Conservation (phyloP, 768 basidiomycete genomes). For the Leccinum subtestaceum region DNA sequence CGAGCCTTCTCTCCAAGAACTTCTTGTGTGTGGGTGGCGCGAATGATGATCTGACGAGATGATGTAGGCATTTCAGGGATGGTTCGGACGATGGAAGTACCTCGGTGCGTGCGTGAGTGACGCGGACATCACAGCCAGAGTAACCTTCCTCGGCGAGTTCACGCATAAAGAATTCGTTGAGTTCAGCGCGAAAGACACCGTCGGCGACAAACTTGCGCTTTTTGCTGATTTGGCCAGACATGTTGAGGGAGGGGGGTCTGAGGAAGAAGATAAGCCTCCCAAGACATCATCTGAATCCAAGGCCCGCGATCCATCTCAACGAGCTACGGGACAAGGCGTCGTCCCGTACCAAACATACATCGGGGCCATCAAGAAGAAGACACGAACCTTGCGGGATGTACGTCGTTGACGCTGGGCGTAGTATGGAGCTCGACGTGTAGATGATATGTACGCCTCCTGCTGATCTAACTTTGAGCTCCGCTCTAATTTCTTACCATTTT, state of each 20-base stretch:
- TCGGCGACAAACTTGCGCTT: slow-evolving; percentile 98
- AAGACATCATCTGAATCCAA: slow-evolving; percentile 18
- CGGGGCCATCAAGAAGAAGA: not conserved
- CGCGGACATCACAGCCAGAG: slow-evolving; percentile 99
- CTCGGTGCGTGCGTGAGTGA: slow-evolving; percentile 98
- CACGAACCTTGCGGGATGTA: slow-evolving; percentile 26
- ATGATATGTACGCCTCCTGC: slow-evolving; percentile 7
- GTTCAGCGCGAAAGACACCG: slow-evolving; percentile 98
- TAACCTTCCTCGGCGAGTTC: slow-evolving; percentile 99
- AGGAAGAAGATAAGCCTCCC: slow-evolving; percentile 18
- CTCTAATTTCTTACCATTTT: slow-evolving; percentile 14
- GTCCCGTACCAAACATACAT: not conserved
- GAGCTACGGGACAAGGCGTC: not conserved
- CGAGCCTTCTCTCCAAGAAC: slow-evolving; percentile 99
- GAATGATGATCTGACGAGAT: slow-evolving; percentile 85
- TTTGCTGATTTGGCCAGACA: slow-evolving; percentile 91
- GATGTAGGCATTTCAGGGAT: slow-evolving; percentile 1
- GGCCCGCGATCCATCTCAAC: slow-evolving; percentile 21
- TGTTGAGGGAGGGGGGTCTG: slow-evolving; percentile 39
- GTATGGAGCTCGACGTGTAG: slow-evolving; percentile 8
- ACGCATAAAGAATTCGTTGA: slow-evolving; percentile 97
- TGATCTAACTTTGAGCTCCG: slow-evolving; percentile 26
- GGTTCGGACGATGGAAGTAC: slow-evolving; percentile 37
- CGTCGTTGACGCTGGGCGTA: slow-evolving; percentile 13
- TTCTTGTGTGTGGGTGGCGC: slow-evolving; percentile 98